phyloP scores from a whole-genome alignment of 345 rosid species.

The Populus deltoides region DNA sequence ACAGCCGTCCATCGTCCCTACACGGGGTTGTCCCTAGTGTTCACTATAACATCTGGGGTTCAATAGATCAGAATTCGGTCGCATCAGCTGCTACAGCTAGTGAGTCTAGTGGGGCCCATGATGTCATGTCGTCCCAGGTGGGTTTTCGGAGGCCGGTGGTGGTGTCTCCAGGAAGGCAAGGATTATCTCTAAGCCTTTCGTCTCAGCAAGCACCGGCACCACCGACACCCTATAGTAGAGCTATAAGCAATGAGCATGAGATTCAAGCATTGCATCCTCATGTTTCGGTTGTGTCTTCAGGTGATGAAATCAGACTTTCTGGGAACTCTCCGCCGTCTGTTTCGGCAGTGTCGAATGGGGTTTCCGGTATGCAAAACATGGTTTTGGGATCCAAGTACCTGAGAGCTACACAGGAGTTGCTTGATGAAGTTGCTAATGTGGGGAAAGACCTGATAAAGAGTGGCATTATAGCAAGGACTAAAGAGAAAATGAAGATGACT shows the following conservation, averaged over 20 bases:
- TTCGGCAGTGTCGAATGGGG: conserved; percentile 38
- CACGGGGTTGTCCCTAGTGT: conserved; percentile 23
- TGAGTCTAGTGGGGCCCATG: conserved; percentile 12
- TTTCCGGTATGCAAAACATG: conserved; percentile 30
- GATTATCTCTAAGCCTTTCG: conserved; percentile 45
- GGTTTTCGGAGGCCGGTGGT: conserved; percentile 18
- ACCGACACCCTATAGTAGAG: conserved; percentile 12
- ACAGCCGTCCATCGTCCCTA: conserved; percentile 25
- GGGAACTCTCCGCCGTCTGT: conserved; percentile 43
- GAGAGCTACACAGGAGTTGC: conserved; percentile 68
- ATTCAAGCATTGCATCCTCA: conserved; percentile 12
- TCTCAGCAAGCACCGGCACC: conserved; percentile 24
- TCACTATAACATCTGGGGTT: conserved; percentile 37
- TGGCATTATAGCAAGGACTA: conserved; percentile 14
- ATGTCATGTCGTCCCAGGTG: conserved; percentile 4
- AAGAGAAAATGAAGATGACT: conserved; percentile 21
- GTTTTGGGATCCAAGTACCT: conserved; percentile 58
- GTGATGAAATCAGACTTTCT: conserved; percentile 27
- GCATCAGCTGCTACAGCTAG: conserved; percentile 15
- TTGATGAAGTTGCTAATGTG: conserved; percentile 61
- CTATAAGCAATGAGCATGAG: conserved; percentile 10
- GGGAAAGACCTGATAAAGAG: conserved; percentile 29
- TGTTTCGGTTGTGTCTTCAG: conserved; percentile 7
- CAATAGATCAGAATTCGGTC: conserved; percentile 30
- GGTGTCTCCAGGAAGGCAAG: conserved; percentile 37